Evolutionary conservation across 441 rosid species (phyloP), one percentile per base, ranked within the genome.

Genomic region (Jatropha multifida): DNA sequence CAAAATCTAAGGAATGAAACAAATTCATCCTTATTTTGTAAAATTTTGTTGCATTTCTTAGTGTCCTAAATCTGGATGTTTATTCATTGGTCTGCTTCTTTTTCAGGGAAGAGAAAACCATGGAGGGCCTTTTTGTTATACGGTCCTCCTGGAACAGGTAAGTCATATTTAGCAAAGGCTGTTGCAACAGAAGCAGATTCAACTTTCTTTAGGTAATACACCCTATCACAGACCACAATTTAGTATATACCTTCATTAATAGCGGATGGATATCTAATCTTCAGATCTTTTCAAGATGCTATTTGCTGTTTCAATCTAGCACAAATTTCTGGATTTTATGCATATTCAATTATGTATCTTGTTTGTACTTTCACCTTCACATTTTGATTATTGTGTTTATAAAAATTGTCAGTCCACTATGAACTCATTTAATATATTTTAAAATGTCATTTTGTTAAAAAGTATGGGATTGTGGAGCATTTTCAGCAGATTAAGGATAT

Each of bases 121-220:
- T 94, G 98, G 97, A 86, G 94, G 86, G 98, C 98, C 27, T 94
- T 94, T 79, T 81, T 94, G 49, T 79, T 92, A 63, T 94, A 91
- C 78, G 97, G 98, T 5, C 98, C 97, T 18, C 98, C 98, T 56
- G 98, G 98, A 52, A 94, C 98, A 7, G 98, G 98, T 55, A 94
- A 94, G 83, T 92, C 98, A 18, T 94, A 94, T 77, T 81, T 94
- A 73, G 98, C 98, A 10, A 94, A 94, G 85, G 98, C 98, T 79
- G 98, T 92, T 74, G 98, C 98, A 44, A 92, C 98, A 44, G 98
- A 94, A 86, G 98, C 97, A 46, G 97, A 90, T 66, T 94, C 98
- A 48, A 94, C 97, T 32, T 94, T 94, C 81, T 94, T 90, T 83
- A 94, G 98, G 97, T 94, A 76, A 80, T 72, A 20, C 9, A 46